phyloP scores from a whole-genome alignment of 805 yeast species.

The Zygosaccharomyces kombuchaensis region DNA sequence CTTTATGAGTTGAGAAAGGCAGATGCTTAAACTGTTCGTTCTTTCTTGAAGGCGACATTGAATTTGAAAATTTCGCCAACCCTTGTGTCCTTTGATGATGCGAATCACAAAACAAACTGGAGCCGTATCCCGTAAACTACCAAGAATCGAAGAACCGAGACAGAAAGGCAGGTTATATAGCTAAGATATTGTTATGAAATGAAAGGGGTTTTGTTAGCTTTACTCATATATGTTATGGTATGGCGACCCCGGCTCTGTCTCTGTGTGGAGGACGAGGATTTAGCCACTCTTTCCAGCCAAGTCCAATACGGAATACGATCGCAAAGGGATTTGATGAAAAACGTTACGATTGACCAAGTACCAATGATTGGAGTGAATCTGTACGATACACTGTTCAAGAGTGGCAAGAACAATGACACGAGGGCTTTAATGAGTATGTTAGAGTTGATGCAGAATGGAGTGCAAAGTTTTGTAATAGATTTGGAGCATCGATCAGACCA shows the following conservation, averaged over 20 bases:
- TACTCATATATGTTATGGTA: slow-evolving; percentile 1
- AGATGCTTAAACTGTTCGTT: not conserved
- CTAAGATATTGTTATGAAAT: not conserved
- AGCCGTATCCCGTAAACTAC: slow-evolving; percentile 3
- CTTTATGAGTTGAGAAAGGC: not conserved
- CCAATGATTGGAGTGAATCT: slow-evolving; percentile 41
- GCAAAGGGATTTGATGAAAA: slow-evolving; percentile 45
- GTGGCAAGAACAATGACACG: slow-evolving; percentile 31
- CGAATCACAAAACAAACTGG: not conserved
- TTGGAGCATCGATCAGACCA: slow-evolving; percentile 50
- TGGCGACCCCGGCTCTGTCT: slow-evolving; percentile 3
- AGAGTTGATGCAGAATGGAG: slow-evolving; percentile 41
- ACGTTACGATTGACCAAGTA: slow-evolving; percentile 39
- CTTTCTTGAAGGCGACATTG: not conserved
- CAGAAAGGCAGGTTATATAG: not conserved
- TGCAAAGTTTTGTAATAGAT: slow-evolving; percentile 47
- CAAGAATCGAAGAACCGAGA: not conserved
- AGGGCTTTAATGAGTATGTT: slow-evolving; percentile 30
- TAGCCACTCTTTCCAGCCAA: slow-evolving; percentile 29
- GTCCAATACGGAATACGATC: slow-evolving; percentile 39
- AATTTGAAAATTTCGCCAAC: slow-evolving; percentile 3
- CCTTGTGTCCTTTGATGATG: slow-evolving; percentile 2
- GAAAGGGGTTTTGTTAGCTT: not conserved
- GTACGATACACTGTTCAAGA: slow-evolving; percentile 29
- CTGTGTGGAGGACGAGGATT: not conserved